Evolutionary conservation across 2,329 filamentous ascomycete genomes (phyloP), one percentile per base, ranked within the genome.

Genomic region (Penicillium palitans): DNA sequence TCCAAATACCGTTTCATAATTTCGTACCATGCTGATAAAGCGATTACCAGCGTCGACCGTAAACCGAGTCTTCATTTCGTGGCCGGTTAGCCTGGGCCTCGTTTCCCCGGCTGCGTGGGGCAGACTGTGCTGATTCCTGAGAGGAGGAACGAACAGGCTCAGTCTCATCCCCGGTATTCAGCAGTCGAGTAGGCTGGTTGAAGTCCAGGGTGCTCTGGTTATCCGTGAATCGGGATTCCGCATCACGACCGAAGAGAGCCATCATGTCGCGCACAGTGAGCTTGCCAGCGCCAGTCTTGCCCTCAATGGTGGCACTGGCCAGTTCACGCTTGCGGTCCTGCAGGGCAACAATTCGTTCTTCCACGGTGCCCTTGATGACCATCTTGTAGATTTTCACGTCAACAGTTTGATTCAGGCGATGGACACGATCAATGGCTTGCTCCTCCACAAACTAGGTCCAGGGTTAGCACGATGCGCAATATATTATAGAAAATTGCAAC

Each of bases 391-490:
- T 91, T 56, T 93, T 86, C 35, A 99, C 95, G 71, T 98, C 93
- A 41, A 93, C 84, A 1, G 91, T 97, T 76, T 99, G 95, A 41
- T 96, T 98, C 53, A 99, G 88, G n/a, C 95, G 91, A 73, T 99
- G 95, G 27, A 99, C 95, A 55, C 95, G 91, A 76, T 99, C 95
- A 67, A 99, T 99, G 49, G 95, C 95, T 81, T 99, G 95, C 74
- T 99, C 95, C 80, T 99, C 95, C 35, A 99, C 91, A 71, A 99
- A 99, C 84, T 90, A 66, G n/a, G 56, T 52, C 37, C 15, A 15
- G 13, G 27, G 39, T 65, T 53, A 71, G 64, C 48, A 58, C 19
- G 55, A 39, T 61, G 15, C 27, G 13, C 55, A 44, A 62, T 64
- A 52, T 65, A 57, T 4, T 56, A 37, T 19, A 31, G 12, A 37